These are phyloP conservation scores for Zychaea mexicana DNA, from an alignment of 371 early-diverging fungal species.

Conservation along the genomic window DNA sequence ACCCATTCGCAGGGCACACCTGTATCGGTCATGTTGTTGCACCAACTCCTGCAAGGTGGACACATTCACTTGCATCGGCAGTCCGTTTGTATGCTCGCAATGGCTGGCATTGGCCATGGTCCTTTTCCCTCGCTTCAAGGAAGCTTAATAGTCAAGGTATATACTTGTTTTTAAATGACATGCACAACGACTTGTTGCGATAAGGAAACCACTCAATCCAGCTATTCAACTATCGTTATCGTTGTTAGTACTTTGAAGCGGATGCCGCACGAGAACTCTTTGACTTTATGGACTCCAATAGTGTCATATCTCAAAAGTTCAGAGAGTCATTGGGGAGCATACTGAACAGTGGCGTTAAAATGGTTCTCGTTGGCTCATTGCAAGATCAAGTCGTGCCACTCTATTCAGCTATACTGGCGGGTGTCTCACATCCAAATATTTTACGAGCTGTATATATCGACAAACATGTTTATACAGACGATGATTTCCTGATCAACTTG, in stretches of 20 bases:
- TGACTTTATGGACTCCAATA: constrained; percentile 82
- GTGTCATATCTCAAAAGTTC: constrained; percentile 64
- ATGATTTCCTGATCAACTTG: constrained; percentile 86
- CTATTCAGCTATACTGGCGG: constrained; percentile 87
- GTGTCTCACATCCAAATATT: constrained; percentile 83
- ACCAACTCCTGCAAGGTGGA: constrained; percentile 66
- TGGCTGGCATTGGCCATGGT: constrained; percentile 93
- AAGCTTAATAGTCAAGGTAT: constrained; percentile 71
- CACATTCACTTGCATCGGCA: constrained; percentile 66
- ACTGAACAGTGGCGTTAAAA: constrained; percentile 66
- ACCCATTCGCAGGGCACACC: constrained; percentile 94
- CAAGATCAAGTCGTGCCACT: constrained; percentile 95
- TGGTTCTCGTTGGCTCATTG: constrained; percentile 74
- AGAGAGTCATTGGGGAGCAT: constrained; percentile 69
- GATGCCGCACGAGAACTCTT: constrained; percentile 93
- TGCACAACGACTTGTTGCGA: too few species aligned
- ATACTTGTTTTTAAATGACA: too few species aligned
- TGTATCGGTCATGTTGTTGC: constrained; percentile 77
- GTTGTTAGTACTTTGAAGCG: constrained; percentile 76
- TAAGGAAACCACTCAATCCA: background rate
- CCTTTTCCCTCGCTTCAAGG: constrained; percentile 85
- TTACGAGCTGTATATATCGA: constrained; percentile 89
- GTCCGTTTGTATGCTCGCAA: constrained; percentile 77
- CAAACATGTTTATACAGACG: constrained; percentile 62
- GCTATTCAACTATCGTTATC: background rate